Percentiles rank a stretch among this genome's conserved stretches.
phyloP scores from a whole-genome alignment of 768 basidiomycete species.

The Roridomyces roridus region DNA sequence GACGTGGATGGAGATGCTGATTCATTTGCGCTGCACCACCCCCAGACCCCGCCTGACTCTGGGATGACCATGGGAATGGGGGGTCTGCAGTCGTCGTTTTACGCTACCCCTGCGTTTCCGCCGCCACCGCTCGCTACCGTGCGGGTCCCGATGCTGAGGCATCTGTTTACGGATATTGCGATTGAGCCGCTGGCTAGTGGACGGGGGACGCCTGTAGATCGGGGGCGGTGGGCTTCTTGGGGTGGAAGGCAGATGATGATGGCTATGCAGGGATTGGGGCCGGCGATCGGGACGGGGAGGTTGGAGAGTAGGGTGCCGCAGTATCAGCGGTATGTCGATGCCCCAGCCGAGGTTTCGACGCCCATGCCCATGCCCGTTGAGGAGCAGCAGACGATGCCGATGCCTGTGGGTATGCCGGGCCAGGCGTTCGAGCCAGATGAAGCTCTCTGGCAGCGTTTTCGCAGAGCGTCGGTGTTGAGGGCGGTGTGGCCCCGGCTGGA shows the following conservation, averaged over 20 bases:
- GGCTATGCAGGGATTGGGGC: not conserved
- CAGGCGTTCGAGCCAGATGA: conserved; percentile 25
- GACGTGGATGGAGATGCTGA: not conserved
- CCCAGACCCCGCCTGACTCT: not conserved
- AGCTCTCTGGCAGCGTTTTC: conserved; percentile 25
- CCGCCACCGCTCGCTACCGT: conserved; percentile 21
- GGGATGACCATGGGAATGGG: conserved; percentile 15
- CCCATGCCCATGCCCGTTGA: too few relatives aligned
- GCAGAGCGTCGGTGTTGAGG: conserved; percentile 24
- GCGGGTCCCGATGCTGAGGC: conserved; percentile 16
- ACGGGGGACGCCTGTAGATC: conserved; percentile 20
- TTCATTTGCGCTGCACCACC: not conserved
- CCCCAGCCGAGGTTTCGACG: not conserved
- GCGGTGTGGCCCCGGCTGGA: not conserved
- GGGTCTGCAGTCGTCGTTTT: conserved; percentile 19
- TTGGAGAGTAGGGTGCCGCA: conserved; percentile 20
- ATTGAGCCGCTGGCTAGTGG: conserved; percentile 12
- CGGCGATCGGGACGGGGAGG: conserved; percentile 9
- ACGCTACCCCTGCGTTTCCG: conserved; percentile 15
- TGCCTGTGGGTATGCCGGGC: too few relatives aligned
- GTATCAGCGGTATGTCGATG: conserved; percentile 10
- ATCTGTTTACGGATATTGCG: conserved; percentile 18
- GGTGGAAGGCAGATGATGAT: not conserved
- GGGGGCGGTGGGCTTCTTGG: conserved; percentile 11
- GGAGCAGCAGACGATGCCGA: not conserved